Conservation (phyloP, 2,329 filamentous ascomycete genomes). For the Penicillium occitanis region DNA sequence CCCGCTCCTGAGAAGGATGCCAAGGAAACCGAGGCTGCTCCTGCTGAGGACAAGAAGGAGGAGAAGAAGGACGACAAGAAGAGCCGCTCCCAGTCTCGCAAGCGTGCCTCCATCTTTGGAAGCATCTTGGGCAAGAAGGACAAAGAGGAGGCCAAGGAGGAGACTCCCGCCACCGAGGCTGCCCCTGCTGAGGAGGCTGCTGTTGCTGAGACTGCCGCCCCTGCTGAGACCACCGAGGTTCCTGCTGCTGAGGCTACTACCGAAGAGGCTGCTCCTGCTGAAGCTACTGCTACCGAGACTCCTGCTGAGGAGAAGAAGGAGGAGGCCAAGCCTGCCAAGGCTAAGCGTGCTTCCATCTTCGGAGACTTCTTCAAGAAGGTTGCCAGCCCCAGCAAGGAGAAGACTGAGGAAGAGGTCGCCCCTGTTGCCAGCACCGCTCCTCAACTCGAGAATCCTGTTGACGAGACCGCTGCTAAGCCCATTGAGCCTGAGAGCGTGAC, state of each 20-base stretch:
- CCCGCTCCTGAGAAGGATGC: conserved; percentile 21
- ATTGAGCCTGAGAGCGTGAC: conserved; percentile 45
- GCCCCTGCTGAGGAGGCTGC: conserved; percentile 41
- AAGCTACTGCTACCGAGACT: conserved; percentile 34
- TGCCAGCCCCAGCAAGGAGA: conserved; percentile 46
- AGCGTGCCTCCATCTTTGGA: conserved; percentile 60
- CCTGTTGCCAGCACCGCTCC: conserved; percentile 51
- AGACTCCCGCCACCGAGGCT: conserved; percentile 34
- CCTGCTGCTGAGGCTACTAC: conserved; percentile 27
- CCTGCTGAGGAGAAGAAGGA: conserved; percentile 41
- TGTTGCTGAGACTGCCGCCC: conserved; percentile 36
- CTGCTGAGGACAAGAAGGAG: conserved; percentile 42
- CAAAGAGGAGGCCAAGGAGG: conserved; percentile 46
- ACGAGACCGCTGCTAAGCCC: conserved; percentile 39
- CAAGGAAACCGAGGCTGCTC: conserved; percentile 39
- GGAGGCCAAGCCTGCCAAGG: conserved; percentile 53
- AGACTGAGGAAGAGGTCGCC: conserved; percentile 50
- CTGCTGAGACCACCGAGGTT: conserved; percentile 34
- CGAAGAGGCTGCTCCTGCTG: conserved; percentile 41
- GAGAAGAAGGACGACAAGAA: conserved; percentile 46
- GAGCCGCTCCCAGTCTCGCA: conserved; percentile 60
- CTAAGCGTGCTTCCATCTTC: conserved; percentile 85
- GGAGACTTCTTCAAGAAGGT: conserved; percentile 73
- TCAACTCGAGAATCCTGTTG: conserved; percentile 49
- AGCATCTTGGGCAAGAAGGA: conserved; percentile 60